Evolutionary conservation across 2,329 filamentous ascomycete species (phyloP).

Genomic region (Fusarium tjaetaba): DNA sequence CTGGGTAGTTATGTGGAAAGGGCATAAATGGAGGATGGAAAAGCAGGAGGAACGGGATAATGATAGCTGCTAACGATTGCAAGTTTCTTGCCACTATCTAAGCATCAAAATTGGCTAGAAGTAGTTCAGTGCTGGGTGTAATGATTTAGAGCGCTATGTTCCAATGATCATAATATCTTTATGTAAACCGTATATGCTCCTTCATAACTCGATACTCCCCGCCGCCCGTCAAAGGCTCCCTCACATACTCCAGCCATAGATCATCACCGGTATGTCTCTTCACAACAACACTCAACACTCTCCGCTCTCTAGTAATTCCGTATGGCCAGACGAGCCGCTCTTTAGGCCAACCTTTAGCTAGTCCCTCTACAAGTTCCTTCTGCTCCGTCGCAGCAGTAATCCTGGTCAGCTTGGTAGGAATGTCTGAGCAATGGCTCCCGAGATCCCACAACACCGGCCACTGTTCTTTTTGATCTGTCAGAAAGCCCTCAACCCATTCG

Average conservation of each 20-base stretch:
- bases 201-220: neutral
- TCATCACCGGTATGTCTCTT: neutral
- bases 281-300: neutral
- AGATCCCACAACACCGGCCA: neutral
- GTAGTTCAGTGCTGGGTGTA: neutral
- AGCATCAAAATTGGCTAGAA: neutral
- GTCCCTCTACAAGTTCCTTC: neutral
- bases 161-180: rapidly evolving
- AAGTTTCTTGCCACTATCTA: neutral
- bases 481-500: neutral
- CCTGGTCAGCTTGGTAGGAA: rapidly evolving
- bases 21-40: neutral
- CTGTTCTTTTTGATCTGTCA: neutral
- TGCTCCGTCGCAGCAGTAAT: neutral
- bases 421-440: neutral
- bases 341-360: neutral
- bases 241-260: neutral
- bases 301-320: neutral
- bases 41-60: neutral
- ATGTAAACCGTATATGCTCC: neutral
- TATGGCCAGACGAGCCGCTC: neutral
- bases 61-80: neutral
- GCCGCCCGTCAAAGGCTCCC: neutral
- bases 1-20: neutral
- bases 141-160: neutral